Evolutionary conservation across 306 rosid species (phyloP).

Genomic region (Inga leiocalycina): DNA sequence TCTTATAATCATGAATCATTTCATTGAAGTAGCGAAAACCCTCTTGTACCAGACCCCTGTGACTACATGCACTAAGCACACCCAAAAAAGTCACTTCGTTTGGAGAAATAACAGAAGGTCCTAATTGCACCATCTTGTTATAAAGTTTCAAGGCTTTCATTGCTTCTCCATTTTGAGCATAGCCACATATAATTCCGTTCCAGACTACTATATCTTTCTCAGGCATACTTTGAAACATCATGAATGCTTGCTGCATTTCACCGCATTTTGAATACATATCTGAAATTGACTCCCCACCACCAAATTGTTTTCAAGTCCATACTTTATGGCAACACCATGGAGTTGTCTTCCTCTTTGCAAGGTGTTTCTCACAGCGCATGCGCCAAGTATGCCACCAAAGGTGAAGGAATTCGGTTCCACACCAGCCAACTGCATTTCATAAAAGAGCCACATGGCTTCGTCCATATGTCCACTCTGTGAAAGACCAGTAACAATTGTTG

Average conservation of each 20-base stretch:
- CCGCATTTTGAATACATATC: conserved; percentile 28
- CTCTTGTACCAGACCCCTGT: conserved; percentile 37
- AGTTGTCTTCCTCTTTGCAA: conserved; percentile 25
- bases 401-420: conserved; percentile 21
- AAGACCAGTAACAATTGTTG: conserved; percentile 26
- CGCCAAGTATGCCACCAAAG: conserved; percentile 12
- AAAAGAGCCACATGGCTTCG: background rate
- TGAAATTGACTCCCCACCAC: conserved; percentile 16
- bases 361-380: background rate
- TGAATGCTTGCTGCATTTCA: conserved; percentile 8
- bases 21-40: conserved; percentile 38
- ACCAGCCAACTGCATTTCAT: conserved; percentile 26
- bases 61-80: conserved; percentile 43
- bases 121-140: conserved; percentile 5
- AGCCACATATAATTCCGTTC: conserved; percentile 25
- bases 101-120: conserved; percentile 11
- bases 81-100: conserved; percentile 34
- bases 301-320: conserved; percentile 10
- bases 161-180: conserved; percentile 30
- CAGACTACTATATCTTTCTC: conserved; percentile 14
- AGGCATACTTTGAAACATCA: conserved; percentile 16
- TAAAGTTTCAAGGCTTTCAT: conserved; percentile 18
- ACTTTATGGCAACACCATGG: conserved; percentile 8
- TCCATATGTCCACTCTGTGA: conserved; percentile 19
- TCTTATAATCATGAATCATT: conserved; percentile 32